phyloP scores from a whole-genome alignment of 73 alveolate species.

The Tetrahymena borealis region DNA sequence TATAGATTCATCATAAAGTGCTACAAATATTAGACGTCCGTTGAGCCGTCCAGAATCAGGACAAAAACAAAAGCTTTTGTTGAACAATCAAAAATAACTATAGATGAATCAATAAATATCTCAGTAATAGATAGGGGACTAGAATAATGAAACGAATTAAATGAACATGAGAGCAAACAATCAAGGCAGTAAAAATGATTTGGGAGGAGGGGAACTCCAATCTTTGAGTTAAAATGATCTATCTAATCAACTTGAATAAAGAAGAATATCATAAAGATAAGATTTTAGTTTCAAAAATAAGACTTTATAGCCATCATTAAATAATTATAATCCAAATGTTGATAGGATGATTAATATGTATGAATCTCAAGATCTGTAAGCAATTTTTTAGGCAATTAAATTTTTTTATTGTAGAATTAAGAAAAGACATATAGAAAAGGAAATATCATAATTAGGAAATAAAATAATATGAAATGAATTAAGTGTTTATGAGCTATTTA shows the following conservation, averaged over 20 bases:
- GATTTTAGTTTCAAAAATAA: background rate
- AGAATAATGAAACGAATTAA: background rate
- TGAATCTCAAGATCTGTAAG: background rate
- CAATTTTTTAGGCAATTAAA: no score
- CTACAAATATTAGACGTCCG: background rate
- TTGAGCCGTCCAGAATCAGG: background rate
- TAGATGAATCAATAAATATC: background rate
- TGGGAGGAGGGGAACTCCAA: background rate
- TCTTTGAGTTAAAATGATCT: background rate
- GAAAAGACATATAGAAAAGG: no score
- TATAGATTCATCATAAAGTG: background rate
- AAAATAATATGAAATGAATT: no score
- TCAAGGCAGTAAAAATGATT: background rate
- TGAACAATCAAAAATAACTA: background rate
- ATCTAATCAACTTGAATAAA: background rate
- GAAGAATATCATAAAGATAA: background rate
- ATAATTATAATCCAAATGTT: background rate
- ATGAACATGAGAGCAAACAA: background rate
- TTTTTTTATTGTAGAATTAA: background rate
- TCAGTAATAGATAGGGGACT: background rate
- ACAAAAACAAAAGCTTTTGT: background rate
- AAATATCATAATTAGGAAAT: no score
- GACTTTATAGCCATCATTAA: background rate
- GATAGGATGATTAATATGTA: background rate
- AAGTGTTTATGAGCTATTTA: background rate